Percentiles rank a stretch among this genome's conserved stretches.
Conservation (phyloP, 768 basidiomycete genomes). For the Naganishia kalamii region DNA sequence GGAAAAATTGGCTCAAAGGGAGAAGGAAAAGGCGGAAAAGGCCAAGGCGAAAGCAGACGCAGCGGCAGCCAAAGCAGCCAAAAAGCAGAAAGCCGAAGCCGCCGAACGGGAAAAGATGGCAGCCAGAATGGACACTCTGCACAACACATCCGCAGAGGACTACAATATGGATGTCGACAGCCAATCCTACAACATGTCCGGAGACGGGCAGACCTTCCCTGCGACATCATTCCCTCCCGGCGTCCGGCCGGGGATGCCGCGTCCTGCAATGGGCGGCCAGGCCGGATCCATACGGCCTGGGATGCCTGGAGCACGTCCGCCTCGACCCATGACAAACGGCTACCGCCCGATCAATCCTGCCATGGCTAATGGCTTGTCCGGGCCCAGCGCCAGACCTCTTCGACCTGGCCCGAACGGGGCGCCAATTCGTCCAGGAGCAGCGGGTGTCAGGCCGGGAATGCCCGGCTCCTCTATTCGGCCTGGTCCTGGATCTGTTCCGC, state of each 20-base stretch:
- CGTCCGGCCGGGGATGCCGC: background rate
- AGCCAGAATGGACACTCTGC: conserved; percentile 4
- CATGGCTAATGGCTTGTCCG: background rate
- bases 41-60: conserved; percentile 29
- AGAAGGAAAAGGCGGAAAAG: conserved; percentile 24
- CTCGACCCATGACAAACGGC: conserved; percentile 9
- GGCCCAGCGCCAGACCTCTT: background rate
- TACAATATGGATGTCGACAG: background rate
- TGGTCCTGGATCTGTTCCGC: conserved; percentile 2
- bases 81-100: conserved; percentile 15
- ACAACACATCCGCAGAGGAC: background rate
- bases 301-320: conserved; percentile 13
- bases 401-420: background rate
- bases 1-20: conserved; percentile 9
- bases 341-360: conserved; percentile 1
- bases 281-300: background rate
- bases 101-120: conserved; percentile 16
- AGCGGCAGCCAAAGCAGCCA: conserved; percentile 26
- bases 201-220: background rate
- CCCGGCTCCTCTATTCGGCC: background rate
- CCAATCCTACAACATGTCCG: background rate
- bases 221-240: background rate
- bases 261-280: background rate
- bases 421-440: background rate
- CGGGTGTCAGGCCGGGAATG: background rate